These are phyloP conservation scores for Acephala macrosclerotiorum DNA, from an alignment of 2,329 filamentous ascomycete species.

Conservation along the genomic window DNA sequence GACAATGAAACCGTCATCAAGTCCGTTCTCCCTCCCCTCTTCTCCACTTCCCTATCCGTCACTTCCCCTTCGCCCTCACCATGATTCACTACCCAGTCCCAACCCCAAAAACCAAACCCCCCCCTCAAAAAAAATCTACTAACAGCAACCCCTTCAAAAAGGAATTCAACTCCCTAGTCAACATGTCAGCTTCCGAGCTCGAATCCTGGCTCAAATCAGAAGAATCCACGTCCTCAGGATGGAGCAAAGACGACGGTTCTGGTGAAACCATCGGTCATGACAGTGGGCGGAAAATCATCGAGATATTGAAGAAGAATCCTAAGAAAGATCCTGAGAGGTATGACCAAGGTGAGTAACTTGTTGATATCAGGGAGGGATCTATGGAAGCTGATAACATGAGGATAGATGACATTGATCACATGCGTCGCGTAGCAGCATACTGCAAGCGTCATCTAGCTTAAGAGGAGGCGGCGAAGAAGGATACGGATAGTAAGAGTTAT, in stretches of 20 bases:
- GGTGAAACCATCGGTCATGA: constrained; percentile 70
- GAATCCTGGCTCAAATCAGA: constrained; percentile 66
- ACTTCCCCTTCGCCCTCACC: not conserved
- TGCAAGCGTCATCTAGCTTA: constrained; percentile 73
- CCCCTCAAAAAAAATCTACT: not conserved
- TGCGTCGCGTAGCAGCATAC: constrained; percentile 69
- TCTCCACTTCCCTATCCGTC: not conserved
- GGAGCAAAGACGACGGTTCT: constrained; percentile 62
- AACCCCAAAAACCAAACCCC: not conserved
- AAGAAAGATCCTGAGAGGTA: constrained; percentile 63
- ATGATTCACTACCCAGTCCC: not conserved
- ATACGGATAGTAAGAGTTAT: constrained; percentile 57
- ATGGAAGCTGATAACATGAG: not conserved
- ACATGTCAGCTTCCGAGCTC: constrained; percentile 68
- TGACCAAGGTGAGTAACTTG: constrained; percentile 56
- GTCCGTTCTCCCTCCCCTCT: constrained; percentile 40
- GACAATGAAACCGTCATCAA: constrained; percentile 57
- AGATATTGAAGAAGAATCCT: constrained; percentile 68
- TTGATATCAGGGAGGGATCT: no score
- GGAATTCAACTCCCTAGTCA: constrained; percentile 72
- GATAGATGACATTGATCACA: constrained; percentile 60
- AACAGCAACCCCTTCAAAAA: constrained; percentile 46
- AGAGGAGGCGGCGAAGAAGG: constrained; percentile 62
- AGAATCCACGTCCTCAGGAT: constrained; percentile 65
- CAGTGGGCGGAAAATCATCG: constrained; percentile 68